Base-by-base conservation (phyloP, 306 rosid genomes). In the Glycine latifolia region DNA sequence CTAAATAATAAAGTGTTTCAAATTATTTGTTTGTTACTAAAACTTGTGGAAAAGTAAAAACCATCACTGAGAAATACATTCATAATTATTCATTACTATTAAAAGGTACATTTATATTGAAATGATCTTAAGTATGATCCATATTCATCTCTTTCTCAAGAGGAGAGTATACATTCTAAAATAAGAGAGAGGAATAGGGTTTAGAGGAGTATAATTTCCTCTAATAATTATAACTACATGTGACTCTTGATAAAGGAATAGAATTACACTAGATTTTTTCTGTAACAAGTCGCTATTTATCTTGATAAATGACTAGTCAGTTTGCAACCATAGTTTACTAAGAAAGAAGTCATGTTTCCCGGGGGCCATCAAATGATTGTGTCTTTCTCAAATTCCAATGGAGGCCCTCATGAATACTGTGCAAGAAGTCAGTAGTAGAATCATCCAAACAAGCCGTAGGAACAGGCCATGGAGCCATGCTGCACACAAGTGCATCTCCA, bases 401-500 rank as follows among this genome's bases (percentile, higher is more conserved):
- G 75, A 93, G 98, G 56, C 98, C 98, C 12, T 95, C 97, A 10
- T 95, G 96, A 68, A 95, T 93, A 88, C 97, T 95, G 63, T 86
- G 90, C 66, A 95, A 83, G 92, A 95, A 95, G 80, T 95, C 99
- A 15, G 35, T 75, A 3, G 99, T 95, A 15, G 99, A 93, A 88
- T 95, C 99, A 75, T 78, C 89, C 54, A 70, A 81, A 84, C 98
- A 95, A 0, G 98, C 98, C 4, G 98, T 95, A 52, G 99, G 98
- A 82, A 95, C 99, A 3, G 99, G 99, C 98, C 99, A 95, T 1
- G 92, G 94, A 14, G 99, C 99, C 97, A 95, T 93, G 86, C 97
- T 93, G 90, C 98, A 93, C 8, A 93, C 93, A 8, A 95, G 93
- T 41, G 99, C 98, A 70, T 95, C 98, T 16, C 99, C 99, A 2